Base-by-base conservation (phyloP, 1,139 yeast genomes). In the Debaryomyces nepalensis region DNA sequence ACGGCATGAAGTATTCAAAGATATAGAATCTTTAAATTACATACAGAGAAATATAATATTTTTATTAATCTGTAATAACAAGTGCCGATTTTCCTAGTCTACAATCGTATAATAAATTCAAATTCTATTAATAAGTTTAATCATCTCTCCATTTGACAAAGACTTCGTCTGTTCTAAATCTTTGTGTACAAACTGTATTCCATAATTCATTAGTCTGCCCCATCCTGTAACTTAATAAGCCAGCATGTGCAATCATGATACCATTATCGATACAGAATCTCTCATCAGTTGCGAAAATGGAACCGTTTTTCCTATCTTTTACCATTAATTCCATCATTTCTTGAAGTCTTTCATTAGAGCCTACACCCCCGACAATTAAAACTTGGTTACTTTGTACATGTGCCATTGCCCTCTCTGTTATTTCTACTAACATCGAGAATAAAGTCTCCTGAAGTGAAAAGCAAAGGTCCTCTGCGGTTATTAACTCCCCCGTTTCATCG, bases 211-310 rank as follows among this genome's bases (percentile, higher is more conserved):
- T 75, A 1, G 81, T 80, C 46, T 79, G 82, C 0, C 97, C 97
- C 73, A 84, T 87, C 57, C 98, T 75, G 59, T 84, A 90, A 41
- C 87, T 88, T 49, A 93, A 65, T 40, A 93, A 69, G 0, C 99
- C 99, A 0, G 99, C 98, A 61, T 93, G 99, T 1, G 99, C 99
- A 58, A 93, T 93, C 99, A 93, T 93, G 37, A 93, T 93, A 8
- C 99, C 98, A 58, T 93, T 93, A 61, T 93, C 99, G 40, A 93
- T 93, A 66, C 98, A 93, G 60, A 93, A 93, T 47, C 99, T 70
- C 59, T 93, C 98, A 63, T 93, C 99, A 0, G 99, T 95, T 10
- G 99, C 97, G 61, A 75, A 88, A 4, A 93, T 84, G 24, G 79
- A 77, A 0, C 98, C 99, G 49, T 86, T 82, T 45, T 64, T 66